These are phyloP conservation scores for Sordaria brevicollis DNA, from an alignment of 495 filamentous ascomycete species.

Conservation along the genomic window DNA sequence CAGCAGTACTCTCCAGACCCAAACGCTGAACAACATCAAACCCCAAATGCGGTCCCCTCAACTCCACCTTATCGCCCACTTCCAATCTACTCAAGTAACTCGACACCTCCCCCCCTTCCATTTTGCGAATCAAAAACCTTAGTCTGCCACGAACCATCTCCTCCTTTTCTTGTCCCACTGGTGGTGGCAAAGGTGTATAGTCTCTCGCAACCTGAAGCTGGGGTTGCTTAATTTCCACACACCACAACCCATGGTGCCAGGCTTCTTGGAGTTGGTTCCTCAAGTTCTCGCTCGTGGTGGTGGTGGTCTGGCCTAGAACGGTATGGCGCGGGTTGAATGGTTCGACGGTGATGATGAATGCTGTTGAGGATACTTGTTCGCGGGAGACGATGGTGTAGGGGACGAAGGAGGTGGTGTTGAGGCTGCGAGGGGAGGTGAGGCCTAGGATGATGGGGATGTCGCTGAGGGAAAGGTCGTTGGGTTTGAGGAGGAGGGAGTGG, in stretches of 20 bases:
- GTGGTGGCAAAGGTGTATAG: constrained; percentile 76
- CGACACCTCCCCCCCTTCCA: constrained; percentile 42
- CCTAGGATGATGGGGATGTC: background rate
- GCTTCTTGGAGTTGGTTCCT: constrained; percentile 7
- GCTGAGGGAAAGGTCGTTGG: background rate
- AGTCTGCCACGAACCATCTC: constrained; percentile 32
- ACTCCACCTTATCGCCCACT: constrained; percentile 51
- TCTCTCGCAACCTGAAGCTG: constrained; percentile 77
- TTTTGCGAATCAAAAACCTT: constrained; percentile 38
- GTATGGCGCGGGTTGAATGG: constrained; percentile 36
- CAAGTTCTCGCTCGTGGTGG: background rate
- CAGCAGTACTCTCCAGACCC: constrained; percentile 2
- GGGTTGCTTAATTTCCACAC: constrained; percentile 87
- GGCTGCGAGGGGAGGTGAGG: constrained; percentile 6
- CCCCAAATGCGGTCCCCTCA: constrained; percentile 71
- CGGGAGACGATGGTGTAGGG: constrained; percentile 53
- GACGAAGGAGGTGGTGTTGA: constrained; percentile 45
- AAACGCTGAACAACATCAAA: constrained; percentile 46
- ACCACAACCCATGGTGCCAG: constrained; percentile 55
- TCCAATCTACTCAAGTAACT: constrained; percentile 56
- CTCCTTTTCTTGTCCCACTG: constrained; percentile 43
- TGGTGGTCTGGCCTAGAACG: too few species aligned
- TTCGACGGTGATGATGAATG: constrained; percentile 55
- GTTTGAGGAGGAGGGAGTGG: background rate
- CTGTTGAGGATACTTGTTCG: constrained; percentile 48